Percentiles rank a stretch among this genome's conserved stretches.
phyloP scores from a whole-genome alignment of 2,329 filamentous ascomycete species.

The Claviceps sorghi region DNA sequence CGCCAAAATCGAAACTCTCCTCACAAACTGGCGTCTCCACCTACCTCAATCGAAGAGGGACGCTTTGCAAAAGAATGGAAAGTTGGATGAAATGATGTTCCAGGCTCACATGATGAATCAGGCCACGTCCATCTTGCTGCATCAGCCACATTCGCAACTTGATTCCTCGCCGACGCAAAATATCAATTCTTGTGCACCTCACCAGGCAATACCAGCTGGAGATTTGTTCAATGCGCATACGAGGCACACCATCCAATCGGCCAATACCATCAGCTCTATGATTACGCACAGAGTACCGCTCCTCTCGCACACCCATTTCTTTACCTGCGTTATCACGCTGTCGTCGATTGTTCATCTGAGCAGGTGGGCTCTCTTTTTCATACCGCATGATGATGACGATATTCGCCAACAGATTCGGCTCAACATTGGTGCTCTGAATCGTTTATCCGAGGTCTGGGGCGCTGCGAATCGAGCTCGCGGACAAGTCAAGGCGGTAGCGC shows the following conservation, averaged over 20 bases:
- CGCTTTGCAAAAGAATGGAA: conserved; percentile 52
- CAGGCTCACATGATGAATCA: conserved; percentile 70
- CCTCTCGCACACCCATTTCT: conserved; percentile 66
- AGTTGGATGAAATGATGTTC: conserved; percentile 80
- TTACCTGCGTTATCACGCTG: conserved; percentile 65
- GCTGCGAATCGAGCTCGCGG: conserved; percentile 54
- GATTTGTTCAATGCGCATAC: conserved; percentile 53
- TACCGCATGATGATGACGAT: conserved; percentile 47
- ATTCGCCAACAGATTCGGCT: conserved; percentile 63
- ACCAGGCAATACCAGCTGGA: conserved; percentile 34
- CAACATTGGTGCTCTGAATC: conserved; percentile 61
- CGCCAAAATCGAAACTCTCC: conserved; percentile 33
- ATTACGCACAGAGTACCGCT: conserved; percentile 60
- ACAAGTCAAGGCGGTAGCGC: conserved; percentile 66
- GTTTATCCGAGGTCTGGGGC: conserved; percentile 55
- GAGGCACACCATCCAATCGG: conserved; percentile 64
- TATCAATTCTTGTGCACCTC: conserved; percentile 53
- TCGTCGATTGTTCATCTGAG: conserved; percentile 71
- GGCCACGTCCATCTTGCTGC: conserved; percentile 56
- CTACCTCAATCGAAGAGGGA: conserved; percentile 59
- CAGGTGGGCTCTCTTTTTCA: conserved; percentile 55
- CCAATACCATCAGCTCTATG: conserved; percentile 61
- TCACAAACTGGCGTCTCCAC: conserved; percentile 66
- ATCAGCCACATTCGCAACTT: conserved; percentile 65
- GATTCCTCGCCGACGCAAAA: conserved; percentile 43